Conservation (phyloP, 768 basidiomycete genomes). For the Calocybe indica region DNA sequence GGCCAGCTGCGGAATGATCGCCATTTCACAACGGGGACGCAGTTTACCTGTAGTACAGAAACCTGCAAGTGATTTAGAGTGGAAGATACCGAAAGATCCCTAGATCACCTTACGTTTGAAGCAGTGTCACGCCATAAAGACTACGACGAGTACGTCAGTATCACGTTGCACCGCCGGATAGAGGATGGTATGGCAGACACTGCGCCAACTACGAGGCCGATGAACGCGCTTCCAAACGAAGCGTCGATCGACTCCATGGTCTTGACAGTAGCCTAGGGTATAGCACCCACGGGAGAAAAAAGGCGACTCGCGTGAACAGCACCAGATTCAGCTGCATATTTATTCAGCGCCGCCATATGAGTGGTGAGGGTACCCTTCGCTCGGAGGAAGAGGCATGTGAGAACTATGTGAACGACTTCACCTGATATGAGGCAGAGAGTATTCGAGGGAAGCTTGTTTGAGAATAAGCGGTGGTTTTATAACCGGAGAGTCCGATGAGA, state of each 20-base stretch:
- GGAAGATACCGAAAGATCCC: slow-evolving; percentile 1
- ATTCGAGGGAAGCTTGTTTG: no score
- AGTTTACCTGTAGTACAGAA: slow-evolving; percentile 34
- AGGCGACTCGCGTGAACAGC: neutral
- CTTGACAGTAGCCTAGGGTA: slow-evolving; percentile 7
- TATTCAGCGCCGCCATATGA: no score
- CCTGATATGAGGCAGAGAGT: no score
- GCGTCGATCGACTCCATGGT: slow-evolving; percentile 17
- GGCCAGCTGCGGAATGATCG: neutral
- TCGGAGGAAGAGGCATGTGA: no score
- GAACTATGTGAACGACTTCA: no score
- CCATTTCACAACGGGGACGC: neutral
- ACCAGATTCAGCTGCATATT: no score
- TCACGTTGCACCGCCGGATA: neutral
- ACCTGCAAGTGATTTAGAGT: slow-evolving; percentile 17
- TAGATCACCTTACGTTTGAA: slow-evolving; percentile 27
- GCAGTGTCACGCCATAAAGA: slow-evolving; percentile 40
- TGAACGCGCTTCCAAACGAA: slow-evolving; percentile 39
- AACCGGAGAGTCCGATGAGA: no score
- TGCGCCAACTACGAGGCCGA: slow-evolving; percentile 38
- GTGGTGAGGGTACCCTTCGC: no score
- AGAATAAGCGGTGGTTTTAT: no score
- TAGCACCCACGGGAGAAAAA: neutral
- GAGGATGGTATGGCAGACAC: slow-evolving; percentile 24
- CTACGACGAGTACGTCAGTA: slow-evolving; percentile 16